Percentiles rank a stretch among this genome's conserved stretches.
Evolutionary conservation across 331 rosid species (phyloP).

Genomic region (Malus hybrid): DNA sequence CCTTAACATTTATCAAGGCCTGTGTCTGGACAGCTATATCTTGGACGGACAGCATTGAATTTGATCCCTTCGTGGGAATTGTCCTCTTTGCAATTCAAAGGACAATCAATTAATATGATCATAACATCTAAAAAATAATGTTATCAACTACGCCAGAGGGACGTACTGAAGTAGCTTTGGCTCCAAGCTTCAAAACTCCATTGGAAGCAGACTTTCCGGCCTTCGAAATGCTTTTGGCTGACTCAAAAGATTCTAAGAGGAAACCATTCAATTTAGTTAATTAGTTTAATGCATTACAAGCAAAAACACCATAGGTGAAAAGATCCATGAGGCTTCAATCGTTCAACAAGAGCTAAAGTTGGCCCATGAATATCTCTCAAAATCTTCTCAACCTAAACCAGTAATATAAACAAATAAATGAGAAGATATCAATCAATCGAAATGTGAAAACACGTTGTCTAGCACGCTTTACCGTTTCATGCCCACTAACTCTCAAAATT

Average conservation of each 20-base stretch:
- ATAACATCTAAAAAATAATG: neutral
- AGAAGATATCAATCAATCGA: slow-evolving; percentile 6
- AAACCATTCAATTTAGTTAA: neutral
- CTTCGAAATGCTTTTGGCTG: slow-evolving; percentile 48
- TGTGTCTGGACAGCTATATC: slow-evolving; percentile 55
- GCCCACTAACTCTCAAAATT: slow-evolving; percentile 81
- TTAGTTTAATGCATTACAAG: slow-evolving; percentile 2
- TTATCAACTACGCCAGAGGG: neutral
- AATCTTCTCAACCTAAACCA: slow-evolving; percentile 60
- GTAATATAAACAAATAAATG: slow-evolving; percentile 6
- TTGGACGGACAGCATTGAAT: slow-evolving; percentile 35
- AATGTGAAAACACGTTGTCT: slow-evolving; percentile 1
- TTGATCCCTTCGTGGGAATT: slow-evolving; percentile 41
- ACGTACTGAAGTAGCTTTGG: slow-evolving; percentile 66
- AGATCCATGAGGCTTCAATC: slow-evolving; percentile 53
- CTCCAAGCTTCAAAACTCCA: slow-evolving; percentile 79
- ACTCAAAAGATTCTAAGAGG: slow-evolving; percentile 52
- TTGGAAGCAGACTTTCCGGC: slow-evolving; percentile 61
- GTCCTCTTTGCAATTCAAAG: slow-evolving; percentile 44
- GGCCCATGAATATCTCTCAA: slow-evolving; percentile 82
- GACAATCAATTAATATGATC: neutral
- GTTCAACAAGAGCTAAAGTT: slow-evolving; percentile 64
- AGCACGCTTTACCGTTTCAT: slow-evolving; percentile 49
- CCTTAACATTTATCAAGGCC: slow-evolving; percentile 75
- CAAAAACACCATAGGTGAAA: slow-evolving; percentile 26